Percentiles rank a stretch among this genome's conserved stretches.
These are phyloP conservation scores for Chaetothyriales sp. DNA, from an alignment of 2,329 filamentous ascomycete species.

Conservation along the genomic window DNA sequence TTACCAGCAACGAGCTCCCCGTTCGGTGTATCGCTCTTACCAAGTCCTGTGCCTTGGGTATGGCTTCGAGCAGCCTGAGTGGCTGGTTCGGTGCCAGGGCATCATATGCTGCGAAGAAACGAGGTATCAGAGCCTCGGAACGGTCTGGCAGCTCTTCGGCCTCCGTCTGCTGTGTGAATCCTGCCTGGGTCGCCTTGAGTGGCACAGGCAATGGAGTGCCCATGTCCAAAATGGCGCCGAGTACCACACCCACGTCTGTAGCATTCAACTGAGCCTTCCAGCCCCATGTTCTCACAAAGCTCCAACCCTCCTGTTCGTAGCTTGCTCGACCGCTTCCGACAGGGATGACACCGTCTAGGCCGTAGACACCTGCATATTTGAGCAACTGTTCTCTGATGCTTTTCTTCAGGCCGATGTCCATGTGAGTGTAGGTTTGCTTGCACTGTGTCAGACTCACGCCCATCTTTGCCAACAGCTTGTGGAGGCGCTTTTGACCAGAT, in stretches of 20 bases:
- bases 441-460: constrained; percentile 86
- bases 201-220: constrained; percentile 30
- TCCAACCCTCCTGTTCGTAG: constrained; percentile 79
- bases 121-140: constrained; percentile 23
- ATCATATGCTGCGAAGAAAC: constrained; percentile 47
- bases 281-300: constrained; percentile 92
- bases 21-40: constrained; percentile 87
- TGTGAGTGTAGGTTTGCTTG: constrained; percentile 90
- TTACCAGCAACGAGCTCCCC: constrained; percentile 78
- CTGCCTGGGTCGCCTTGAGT: constrained; percentile 1
- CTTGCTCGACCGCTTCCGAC: constrained; percentile 54
- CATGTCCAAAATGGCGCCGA: constrained; percentile 85
- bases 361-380: constrained; percentile 85
- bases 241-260: constrained; percentile 81
- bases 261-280: constrained; percentile 91
- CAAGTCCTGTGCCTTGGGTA: constrained; percentile 74
- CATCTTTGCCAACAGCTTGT: constrained; percentile 96
- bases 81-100: constrained; percentile 34
- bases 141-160: constrained; percentile 11
- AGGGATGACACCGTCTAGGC: constrained; percentile 83
- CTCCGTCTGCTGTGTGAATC: constrained; percentile 8
- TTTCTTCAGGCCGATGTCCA: constrained; percentile 94
- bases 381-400: constrained; percentile 71
- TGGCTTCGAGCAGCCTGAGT: constrained; percentile 50
- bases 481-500: constrained; percentile 67